Evolutionary conservation across 495 filamentous ascomycete species (phyloP).

Genomic region (Delitschia confertaspora): DNA sequence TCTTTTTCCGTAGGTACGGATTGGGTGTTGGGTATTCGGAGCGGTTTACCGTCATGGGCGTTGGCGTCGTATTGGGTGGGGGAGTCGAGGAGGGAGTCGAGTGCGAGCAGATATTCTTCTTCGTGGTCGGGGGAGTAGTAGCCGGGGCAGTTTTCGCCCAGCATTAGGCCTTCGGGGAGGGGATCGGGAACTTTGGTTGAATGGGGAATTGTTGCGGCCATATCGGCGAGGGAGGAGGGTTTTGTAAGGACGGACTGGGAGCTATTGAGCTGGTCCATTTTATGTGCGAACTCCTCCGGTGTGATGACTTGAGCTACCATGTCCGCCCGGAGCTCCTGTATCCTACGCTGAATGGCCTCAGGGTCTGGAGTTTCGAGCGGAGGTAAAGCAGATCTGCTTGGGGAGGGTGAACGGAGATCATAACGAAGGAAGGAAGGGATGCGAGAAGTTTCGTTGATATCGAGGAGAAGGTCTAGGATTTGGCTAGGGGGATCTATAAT

Average conservation of each 20-base stretch:
- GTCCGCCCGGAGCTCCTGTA: conserved; percentile 42
- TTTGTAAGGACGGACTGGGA: conserved; percentile 23
- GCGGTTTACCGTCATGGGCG: conserved; percentile 15
- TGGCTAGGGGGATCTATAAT: conserved; percentile 5
- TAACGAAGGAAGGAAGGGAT: conserved; percentile 67
- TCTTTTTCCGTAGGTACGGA: conserved; percentile 23
- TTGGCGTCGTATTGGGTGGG: conserved; percentile 21
- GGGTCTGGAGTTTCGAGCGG: conserved; percentile 36
- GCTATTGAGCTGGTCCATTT: conserved; percentile 17
- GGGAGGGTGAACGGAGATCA: conserved; percentile 39
- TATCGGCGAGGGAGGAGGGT: background rate
- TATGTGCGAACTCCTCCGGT: conserved; percentile 23
- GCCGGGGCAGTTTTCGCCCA: conserved; percentile 20
- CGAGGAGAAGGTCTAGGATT: conserved; percentile 58
- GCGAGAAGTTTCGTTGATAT: conserved; percentile 70
- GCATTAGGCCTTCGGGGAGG: conserved; percentile 16
- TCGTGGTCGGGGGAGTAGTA: conserved; percentile 72
- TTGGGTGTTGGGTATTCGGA: conserved; percentile 12
- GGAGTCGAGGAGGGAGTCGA: conserved; percentile 56
- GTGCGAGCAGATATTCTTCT: conserved; percentile 63
- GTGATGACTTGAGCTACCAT: conserved; percentile 39
- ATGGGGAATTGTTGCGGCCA: conserved; percentile 17
- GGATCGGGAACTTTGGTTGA: conserved; percentile 7
- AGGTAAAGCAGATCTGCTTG: conserved; percentile 36
- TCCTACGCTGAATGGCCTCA: conserved; percentile 34